These are phyloP conservation scores for Jacaranda mimosifolia DNA, from an alignment of 257 asterid species.

Conservation along the genomic window DNA sequence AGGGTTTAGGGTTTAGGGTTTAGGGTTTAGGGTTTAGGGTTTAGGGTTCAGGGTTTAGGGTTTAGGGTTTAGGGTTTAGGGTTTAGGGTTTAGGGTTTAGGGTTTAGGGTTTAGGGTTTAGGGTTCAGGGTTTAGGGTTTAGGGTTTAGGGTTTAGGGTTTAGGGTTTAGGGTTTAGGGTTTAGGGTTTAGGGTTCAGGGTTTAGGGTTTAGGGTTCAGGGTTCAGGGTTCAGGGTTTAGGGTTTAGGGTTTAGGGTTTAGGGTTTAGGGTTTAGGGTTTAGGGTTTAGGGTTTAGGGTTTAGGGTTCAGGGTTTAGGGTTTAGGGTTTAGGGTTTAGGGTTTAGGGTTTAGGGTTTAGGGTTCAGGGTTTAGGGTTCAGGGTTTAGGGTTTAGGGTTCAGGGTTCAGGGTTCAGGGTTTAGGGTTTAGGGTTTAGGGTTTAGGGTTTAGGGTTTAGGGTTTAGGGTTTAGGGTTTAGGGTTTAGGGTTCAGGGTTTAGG, in stretches of 20 bases:
- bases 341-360: conserved; percentile 26
- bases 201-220: conserved; percentile 27
- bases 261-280: conserved; percentile 33
- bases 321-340: conserved; percentile 33
- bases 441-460: conserved; percentile 34
- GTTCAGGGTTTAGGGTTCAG: conserved; percentile 18
- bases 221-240: conserved; percentile 23
- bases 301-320: conserved; percentile 37
- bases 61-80: conserved; percentile 32
- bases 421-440: conserved; percentile 38
- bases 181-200: conserved; percentile 22
- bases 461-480: conserved; percentile 32
- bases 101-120: conserved; percentile 20
- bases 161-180: not conserved
- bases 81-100: conserved; percentile 33
- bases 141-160: conserved; percentile 2
- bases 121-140: not conserved
- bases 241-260: conserved; percentile 28
- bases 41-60: conserved; percentile 31
- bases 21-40: conserved; percentile 34
- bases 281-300: conserved; percentile 37
- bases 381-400: conserved; percentile 28
- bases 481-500: conserved; percentile 38
- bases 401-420: conserved; percentile 31
- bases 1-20: conserved; percentile 37